Evolutionary conservation across 1,284 basidiomycete species (phyloP).

Genomic region (Exsudoporus floridanus): DNA sequence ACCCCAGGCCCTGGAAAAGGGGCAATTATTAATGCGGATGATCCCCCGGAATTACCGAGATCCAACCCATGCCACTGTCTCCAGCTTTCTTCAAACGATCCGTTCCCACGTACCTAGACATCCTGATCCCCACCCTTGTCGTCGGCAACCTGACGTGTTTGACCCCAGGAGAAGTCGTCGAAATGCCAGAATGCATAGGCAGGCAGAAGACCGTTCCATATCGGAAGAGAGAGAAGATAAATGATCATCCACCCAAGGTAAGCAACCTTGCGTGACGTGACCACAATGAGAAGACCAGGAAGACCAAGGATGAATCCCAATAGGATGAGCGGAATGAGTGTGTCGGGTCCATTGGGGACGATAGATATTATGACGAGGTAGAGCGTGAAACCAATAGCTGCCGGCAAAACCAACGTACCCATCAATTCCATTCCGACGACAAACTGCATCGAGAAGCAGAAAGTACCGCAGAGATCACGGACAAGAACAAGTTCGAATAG

Average conservation of each 20-base stretch:
- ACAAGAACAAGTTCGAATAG: conserved; percentile 59
- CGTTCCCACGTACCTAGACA: no score
- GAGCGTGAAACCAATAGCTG: conserved; percentile 94
- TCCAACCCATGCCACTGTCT: no score
- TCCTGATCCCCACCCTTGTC: conserved; percentile 66
- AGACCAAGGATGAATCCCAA: conserved; percentile 93
- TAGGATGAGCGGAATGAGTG: conserved; percentile 93
- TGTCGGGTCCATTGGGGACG: conserved; percentile 76
- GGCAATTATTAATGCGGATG: no score
- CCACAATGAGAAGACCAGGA: conserved; percentile 90
- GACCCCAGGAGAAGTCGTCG: conserved; percentile 99
- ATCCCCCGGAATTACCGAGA: no score
- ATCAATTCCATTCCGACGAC: conserved; percentile 61
- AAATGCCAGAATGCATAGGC: conserved; percentile 99
- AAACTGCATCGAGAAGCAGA: no score
- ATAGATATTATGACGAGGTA: conserved; percentile 87
- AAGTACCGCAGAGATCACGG: conserved; percentile 36
- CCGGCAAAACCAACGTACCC: conserved; percentile 95
- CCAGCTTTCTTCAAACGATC: no score
- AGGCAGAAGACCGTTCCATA: conserved; percentile 95
- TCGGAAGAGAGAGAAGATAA: conserved; percentile 88
- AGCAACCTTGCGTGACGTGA: conserved; percentile 90
- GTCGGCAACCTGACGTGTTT: conserved; percentile 85
- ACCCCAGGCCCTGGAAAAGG: no score
- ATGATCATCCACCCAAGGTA: conserved; percentile 98